A percentile compares a stretch with the other conserved stretches of the same genome.
Conservation (phyloP, 768 basidiomycete genomes). For the Cystobasidiopsis lactophilus region DNA sequence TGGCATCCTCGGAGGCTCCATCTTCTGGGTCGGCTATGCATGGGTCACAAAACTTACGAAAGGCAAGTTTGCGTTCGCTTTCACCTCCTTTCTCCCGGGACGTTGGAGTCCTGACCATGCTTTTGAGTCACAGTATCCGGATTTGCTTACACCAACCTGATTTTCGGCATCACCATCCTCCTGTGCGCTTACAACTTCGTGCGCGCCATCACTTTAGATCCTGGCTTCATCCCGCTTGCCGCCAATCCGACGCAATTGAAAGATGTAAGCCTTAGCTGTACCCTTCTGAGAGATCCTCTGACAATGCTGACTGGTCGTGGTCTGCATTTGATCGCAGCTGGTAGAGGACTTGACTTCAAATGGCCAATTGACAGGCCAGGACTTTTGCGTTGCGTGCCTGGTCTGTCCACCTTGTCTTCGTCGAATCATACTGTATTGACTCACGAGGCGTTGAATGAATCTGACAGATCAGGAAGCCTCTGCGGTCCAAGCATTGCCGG, state of each 20-base stretch:
- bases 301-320: background rate
- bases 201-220: slow-evolving; percentile 66
- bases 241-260: slow-evolving; percentile 65
- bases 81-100: background rate
- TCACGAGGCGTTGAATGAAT: background rate
- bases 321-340: slow-evolving; percentile 31
- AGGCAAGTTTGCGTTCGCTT: slow-evolving; percentile 47
- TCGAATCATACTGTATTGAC: background rate
- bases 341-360: slow-evolving; percentile 76
- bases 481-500: slow-evolving; percentile 88
- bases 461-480: slow-evolving; percentile 53
- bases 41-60: slow-evolving; percentile 37
- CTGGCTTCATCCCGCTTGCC: slow-evolving; percentile 65
- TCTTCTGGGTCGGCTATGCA: slow-evolving; percentile 64
- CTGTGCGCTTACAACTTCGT: slow-evolving; percentile 77
- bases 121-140: slow-evolving; percentile 42
- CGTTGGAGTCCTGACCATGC: background rate
- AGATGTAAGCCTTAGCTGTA: slow-evolving; percentile 35
- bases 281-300: slow-evolving; percentile 1
- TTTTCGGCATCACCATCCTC: slow-evolving; percentile 45
- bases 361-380: slow-evolving; percentile 77
- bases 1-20: slow-evolving; percentile 62
- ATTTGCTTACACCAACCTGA: slow-evolving; percentile 50
- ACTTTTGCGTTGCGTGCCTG: slow-evolving; percentile 93
- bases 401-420: slow-evolving; percentile 25